Evolutionary conservation across 306 rosid species (phyloP), one percentile per base, ranked within the genome.

Genomic region (Cicer pinnatifidum): DNA sequence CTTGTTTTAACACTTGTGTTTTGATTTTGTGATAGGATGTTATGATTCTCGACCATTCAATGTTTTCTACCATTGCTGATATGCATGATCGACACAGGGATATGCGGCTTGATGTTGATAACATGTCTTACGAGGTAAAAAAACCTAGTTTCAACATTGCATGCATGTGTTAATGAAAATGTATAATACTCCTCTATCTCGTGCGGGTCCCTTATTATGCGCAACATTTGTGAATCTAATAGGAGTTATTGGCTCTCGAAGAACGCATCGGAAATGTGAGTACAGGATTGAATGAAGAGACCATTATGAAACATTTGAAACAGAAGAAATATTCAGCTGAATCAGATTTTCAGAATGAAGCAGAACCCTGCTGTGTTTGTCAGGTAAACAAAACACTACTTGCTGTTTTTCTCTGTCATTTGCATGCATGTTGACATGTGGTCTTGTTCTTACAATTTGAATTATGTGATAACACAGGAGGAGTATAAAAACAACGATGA

Each of bases 31-130:
- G 41, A 56, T 79, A 95, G 97, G 99, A 95, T 80, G 91, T 95
- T 50, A 95, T 95, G 99, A 81, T 95, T 78, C 92, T 95, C 17
- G 96, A 95, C 57, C 97, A 88, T 69, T 88, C 97, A 1, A 79
- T 95, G 60, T 89, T 91, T 56, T 82, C 89, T 60, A 97, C 96
- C 78, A 80, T 95, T 71, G 97, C 97, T 73, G 97, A 91, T 85
- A 81, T 90, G 41, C 97, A 90, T 13, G 99, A 95, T 44, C 85
- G 90, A 16, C 97, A 95, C 72, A 84, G 99, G 83, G 99, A 95
- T 48, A 95, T 95, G 99, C 88, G 99, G 65, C 96, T 95, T 1
- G 99, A 95, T 78, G 99, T 95, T 4, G 99, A 95, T 76, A 90
- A 90, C 88, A 95, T 95, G 99, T 89, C 97, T 13, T 93, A 93